A percentile compares a stretch with the other conserved stretches of the same genome.
phyloP scores from a whole-genome alignment of 352 stramenopile genomes.

The Phytophthora cryptogea region DNA sequence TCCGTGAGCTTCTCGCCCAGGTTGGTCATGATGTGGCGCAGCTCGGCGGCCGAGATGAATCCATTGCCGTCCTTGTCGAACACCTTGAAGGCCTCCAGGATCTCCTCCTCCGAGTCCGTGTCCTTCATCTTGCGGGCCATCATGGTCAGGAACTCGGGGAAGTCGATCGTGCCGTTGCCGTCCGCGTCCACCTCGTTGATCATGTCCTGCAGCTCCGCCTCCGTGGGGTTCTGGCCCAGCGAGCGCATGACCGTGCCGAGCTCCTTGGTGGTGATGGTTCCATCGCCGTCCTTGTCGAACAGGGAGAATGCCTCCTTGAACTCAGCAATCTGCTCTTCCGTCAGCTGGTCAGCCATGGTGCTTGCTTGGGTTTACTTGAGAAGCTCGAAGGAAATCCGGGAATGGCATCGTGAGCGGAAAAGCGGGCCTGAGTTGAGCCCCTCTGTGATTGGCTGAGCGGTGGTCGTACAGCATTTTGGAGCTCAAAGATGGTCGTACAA shows the following conservation, averaged over 20 bases:
- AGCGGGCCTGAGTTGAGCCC: no score
- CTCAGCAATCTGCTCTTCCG: constrained; percentile 98
- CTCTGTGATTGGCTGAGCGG: no score
- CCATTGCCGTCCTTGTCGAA: constrained; percentile 99
- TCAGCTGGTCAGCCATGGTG: constrained; percentile 89
- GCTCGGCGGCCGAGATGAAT: constrained; percentile 98
- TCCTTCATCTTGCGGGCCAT: constrained; percentile 99
- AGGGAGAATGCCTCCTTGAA: constrained; percentile 99
- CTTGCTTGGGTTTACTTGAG: constrained; percentile 38
- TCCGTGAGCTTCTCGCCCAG: constrained; percentile 98
- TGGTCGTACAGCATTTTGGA: no score
- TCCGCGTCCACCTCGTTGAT: constrained; percentile 99
- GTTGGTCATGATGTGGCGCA: constrained; percentile 99
- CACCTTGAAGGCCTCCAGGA: constrained; percentile 98
- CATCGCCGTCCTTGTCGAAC: constrained; percentile 99
- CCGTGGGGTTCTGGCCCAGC: constrained; percentile 97
- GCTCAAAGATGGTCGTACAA: no score
- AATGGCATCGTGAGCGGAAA: constrained; percentile 42
- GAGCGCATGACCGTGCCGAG: constrained; percentile 98
- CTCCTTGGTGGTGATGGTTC: constrained; percentile 99
- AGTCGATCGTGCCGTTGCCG: constrained; percentile 99
- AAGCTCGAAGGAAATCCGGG: constrained; percentile 55
- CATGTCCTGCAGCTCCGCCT: constrained; percentile 99
- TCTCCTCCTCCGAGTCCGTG: constrained; percentile 98
- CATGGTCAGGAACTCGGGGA: constrained; percentile 99